Base-by-base conservation (phyloP, 2,329 filamentous ascomycete genomes). In the Pseudocercospora eumusae region DNA sequence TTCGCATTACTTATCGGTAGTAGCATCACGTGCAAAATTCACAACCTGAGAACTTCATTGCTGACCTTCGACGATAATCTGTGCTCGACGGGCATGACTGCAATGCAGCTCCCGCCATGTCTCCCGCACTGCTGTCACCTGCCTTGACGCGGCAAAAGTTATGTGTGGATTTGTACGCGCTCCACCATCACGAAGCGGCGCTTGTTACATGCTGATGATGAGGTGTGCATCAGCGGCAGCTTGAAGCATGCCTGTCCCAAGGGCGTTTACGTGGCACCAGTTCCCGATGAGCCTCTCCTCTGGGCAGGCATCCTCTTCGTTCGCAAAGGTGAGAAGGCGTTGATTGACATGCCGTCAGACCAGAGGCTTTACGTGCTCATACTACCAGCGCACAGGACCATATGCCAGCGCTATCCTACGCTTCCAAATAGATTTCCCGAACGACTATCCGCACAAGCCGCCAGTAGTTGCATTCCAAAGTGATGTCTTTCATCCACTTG, bases 301-400 rank as follows among this genome's bases (percentile, higher is more conserved):
- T 98, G 93, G 93, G 89, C 88, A 31, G 93, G 92, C n/a, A 90
- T 96, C 20, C 82, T 98, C 27, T 98, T 98, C 74, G 87, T 96
- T 65, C 89, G 92, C 60, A 88, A 91, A 81, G 93, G 93, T 95
- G 80, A 68, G 63, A 40, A 55, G 9, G 47, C 47, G 47, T 4
- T 18, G 27, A 36, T 27, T 58, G 49, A 28, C 50, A 33, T 23
- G 23, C 23, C 21, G 20, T 21, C 57, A 53, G 27, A 21, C 13
- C 25, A 44, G 18, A 54, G 45, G 50, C 59, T 36, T 40, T 21
- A 52, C 57, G 31, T 49, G 23, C 55, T 64, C 57, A 62, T 60
- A 44, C n/a, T 60, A 44, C n/a, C 59, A 45, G 50, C 40, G 49
- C 57, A 59, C 53, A 96, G 93, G 93, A 49, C 93, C 95, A 18